Percentiles rank a stretch among this genome's conserved stretches.
Conservation (phyloP, 164 flowering plant species). For the Akebia trifoliata region DNA sequence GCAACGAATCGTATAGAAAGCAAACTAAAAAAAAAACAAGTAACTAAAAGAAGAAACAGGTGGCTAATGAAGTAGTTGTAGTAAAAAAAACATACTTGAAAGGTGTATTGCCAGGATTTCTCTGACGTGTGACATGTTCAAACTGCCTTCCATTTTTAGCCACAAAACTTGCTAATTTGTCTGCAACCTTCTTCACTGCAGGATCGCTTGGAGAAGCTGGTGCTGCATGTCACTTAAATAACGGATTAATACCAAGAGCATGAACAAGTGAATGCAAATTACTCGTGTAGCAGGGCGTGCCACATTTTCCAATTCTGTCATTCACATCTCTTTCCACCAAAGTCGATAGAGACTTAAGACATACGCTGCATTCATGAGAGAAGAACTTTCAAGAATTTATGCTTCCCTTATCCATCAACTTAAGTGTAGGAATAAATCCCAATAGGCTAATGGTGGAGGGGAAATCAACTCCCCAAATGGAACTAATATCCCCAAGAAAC, state of each 20-base stretch:
- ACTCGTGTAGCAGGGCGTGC: conserved; percentile 86
- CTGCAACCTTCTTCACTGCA: conserved; percentile 92
- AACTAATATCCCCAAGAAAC: neutral
- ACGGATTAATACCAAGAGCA: conserved; percentile 98
- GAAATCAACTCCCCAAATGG: neutral
- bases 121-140: conserved; percentile 85
- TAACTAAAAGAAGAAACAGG: neutral
- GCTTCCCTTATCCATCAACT: conserved; percentile 33
- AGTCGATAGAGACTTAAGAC: conserved; percentile 53
- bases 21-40: neutral
- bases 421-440: conserved; percentile 25
- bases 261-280: conserved; percentile 91
- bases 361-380: conserved; percentile 91
- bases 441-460: conserved; percentile 5
- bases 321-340: conserved; percentile 85
- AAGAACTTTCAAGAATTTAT: conserved; percentile 66
- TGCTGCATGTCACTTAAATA: conserved; percentile 99
- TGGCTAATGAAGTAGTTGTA: neutral
- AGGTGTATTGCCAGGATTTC: conserved; percentile 94
- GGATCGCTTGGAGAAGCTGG: conserved; percentile 85
- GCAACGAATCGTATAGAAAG: neutral
- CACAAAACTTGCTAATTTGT: conserved; percentile 96
- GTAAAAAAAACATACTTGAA: conserved; percentile 59
- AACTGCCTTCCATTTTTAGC: conserved; percentile 94
- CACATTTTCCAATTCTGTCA: conserved; percentile 77